Evolutionary conservation across 2,329 filamentous ascomycete species (phyloP).

Genomic region (Colletotrichum cuscutae): DNA sequence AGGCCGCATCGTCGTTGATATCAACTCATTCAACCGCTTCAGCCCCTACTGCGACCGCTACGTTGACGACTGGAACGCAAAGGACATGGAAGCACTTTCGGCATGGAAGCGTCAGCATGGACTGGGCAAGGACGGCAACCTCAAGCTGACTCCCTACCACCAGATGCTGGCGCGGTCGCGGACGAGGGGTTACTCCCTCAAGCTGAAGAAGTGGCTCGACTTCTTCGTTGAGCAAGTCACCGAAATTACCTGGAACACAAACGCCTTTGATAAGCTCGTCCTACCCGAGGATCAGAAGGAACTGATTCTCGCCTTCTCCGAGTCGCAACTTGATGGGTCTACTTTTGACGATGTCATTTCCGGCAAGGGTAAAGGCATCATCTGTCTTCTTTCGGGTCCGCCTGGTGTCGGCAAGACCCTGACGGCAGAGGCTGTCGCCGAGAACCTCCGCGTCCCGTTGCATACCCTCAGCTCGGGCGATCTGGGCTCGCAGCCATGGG

Average conservation of each 20-base stretch:
- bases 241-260: constrained; percentile 58
- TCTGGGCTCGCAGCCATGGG: constrained; percentile 72
- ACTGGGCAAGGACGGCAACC: constrained; percentile 38
- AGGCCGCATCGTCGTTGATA: constrained; percentile 52
- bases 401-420: constrained; percentile 63
- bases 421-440: constrained; percentile 61
- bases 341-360: constrained; percentile 64
- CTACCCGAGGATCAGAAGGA: constrained; percentile 61
- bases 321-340: constrained; percentile 55
- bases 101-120: constrained; percentile 40
- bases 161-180: constrained; percentile 45
- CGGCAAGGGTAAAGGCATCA: constrained; percentile 62
- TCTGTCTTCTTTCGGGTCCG: constrained; percentile 58
- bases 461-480: constrained; percentile 72
- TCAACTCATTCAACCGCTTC: constrained; percentile 49
- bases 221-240: constrained; percentile 58
- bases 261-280: constrained; percentile 61
- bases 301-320: constrained; percentile 60
- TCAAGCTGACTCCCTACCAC: constrained; percentile 45
- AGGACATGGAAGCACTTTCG: constrained; percentile 43
- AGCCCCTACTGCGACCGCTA: constrained; percentile 45
- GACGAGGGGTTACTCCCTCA: constrained; percentile 59
- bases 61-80: constrained; percentile 44
- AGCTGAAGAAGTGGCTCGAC: constrained; percentile 59
- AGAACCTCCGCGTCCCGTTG: constrained; percentile 59